Base-by-base conservation (phyloP, 805 yeast genomes). In the Candida maltosa region DNA sequence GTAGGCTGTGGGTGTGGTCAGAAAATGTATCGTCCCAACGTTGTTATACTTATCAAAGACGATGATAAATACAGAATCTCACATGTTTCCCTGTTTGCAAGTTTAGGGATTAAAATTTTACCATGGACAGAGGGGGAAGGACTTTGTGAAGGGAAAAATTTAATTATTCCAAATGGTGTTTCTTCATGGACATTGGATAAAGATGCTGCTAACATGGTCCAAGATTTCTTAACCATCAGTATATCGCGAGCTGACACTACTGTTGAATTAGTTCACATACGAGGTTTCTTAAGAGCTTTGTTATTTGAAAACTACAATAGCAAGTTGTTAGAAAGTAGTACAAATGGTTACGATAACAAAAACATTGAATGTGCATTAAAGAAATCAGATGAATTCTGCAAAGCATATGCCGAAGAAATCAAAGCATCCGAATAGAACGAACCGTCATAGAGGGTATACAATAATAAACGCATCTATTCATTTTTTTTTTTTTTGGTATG, bases 1-100 rank as follows among this genome's bases (percentile, higher is more conserved):
- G 53, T 56, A 35, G 40, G 52, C 10, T 70, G 76, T 49, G 72
- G 73, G 0, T 71, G 76, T 50, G 70, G 73, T 8, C 48, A 47
- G 14, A 55, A 56, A 15, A 57, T 68, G 46, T 69, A 71, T 44
- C 55, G 77, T 35, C 76, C 77, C 3, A 62, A 65, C 33, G 42
- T 72, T 38, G 58, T 65, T 34, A 47, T 70, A 10, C 32, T 60
- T 2, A 44, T 46, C 5, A 51, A 42, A 35, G 45, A 38, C 19
- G 43, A 38, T 6, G 39, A 36, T 19, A 7, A 24, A 21, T 39
- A 48, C 41, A 54, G 54, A 37, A 36, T 64, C n/a, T 51, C 56
- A 16, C 69, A 63, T 32, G 48, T 64, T 4, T 51, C 63, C 9
- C 51, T 64, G 5, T 63, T 57, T 12, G 45, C 55, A 3, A 52